A percentile compares a stretch with the other conserved stretches of the same genome.
phyloP scores from a whole-genome alignment of 305 asterid species.

The Fraxinus albicans region DNA sequence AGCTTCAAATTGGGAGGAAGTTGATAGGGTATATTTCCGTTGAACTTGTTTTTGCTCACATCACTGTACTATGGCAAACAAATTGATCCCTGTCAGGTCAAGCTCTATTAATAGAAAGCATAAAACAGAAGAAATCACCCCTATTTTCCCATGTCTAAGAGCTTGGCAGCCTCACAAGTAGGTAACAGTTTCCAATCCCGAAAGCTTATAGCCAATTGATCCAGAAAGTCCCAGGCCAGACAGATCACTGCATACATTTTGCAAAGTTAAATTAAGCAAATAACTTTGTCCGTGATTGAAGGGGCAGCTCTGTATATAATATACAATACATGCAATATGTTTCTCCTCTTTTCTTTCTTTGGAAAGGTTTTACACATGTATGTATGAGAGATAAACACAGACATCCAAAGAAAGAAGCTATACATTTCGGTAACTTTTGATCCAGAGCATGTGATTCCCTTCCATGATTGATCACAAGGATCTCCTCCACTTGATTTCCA shows the following conservation, averaged over 20 bases:
- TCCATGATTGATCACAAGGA: constrained; percentile 51
- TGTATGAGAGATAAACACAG: not conserved
- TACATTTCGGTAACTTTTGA: constrained; percentile 50
- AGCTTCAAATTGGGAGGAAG: constrained; percentile 46
- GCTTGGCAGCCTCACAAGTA: constrained; percentile 47
- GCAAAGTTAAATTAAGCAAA: not conserved
- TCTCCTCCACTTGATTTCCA: constrained; percentile 55
- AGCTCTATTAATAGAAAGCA: constrained; percentile 13
- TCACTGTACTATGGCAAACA: constrained; percentile 59
- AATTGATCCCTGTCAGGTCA: constrained; percentile 30
- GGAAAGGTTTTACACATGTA: not conserved
- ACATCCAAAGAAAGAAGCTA: not conserved
- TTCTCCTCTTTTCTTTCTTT: not conserved
- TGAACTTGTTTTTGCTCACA: constrained; percentile 55
- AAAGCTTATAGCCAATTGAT: constrained; percentile 49
- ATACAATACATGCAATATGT: not conserved
- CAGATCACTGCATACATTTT: constrained; percentile 35
- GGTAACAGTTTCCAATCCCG: constrained; percentile 44
- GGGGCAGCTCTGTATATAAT: not conserved
- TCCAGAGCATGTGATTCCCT: constrained; percentile 49
- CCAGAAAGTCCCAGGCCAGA: constrained; percentile 46
- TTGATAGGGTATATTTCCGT: constrained; percentile 51
- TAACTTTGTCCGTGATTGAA: not conserved
- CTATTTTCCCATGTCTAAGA: constrained; percentile 7
- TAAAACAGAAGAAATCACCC: constrained; percentile 1